These are phyloP conservation scores for Candida boleticola DNA, from an alignment of 805 yeast species.

Conservation along the genomic window DNA sequence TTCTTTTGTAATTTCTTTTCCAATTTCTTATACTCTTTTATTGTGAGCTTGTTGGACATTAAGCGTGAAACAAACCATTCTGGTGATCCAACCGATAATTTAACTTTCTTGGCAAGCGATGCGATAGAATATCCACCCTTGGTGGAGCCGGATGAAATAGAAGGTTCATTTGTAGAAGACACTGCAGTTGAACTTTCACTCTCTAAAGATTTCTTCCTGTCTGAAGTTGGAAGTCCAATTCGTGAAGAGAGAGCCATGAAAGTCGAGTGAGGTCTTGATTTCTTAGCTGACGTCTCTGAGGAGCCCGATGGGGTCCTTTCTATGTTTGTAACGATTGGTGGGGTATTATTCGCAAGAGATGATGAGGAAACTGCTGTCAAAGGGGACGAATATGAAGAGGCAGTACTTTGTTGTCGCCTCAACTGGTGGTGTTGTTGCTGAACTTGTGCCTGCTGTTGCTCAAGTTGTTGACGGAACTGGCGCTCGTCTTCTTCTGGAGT, in stretches of 20 bases:
- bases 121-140: constrained; percentile 11
- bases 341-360: constrained; percentile 6
- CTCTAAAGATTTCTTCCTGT: background rate
- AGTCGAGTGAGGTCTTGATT: background rate
- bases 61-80: constrained; percentile 40
- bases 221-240: background rate
- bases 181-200: background rate
- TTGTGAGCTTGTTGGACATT: constrained; percentile 30
- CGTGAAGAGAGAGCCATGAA: background rate
- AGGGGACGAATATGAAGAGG: constrained; percentile 5
- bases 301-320: background rate
- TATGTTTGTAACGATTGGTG: background rate
- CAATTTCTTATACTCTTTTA: constrained; percentile 33
- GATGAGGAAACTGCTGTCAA: constrained; percentile 6
- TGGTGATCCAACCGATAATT: constrained; percentile 37
- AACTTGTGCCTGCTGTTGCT: background rate
- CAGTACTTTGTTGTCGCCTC: background rate
- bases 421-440: background rate
- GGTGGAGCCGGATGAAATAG: constrained; percentile 3
- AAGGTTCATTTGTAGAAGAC: background rate
- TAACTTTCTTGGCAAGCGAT: constrained; percentile 17
- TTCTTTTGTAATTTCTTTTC: constrained; percentile 30
- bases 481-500: no score
- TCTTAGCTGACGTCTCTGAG: background rate
- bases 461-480: no score